A percentile compares a stretch with the other conserved stretches of the same genome.
phyloP scores from a whole-genome alignment of 108 stramenopile genomes.

The Phaeodactylum tricornutum region DNA sequence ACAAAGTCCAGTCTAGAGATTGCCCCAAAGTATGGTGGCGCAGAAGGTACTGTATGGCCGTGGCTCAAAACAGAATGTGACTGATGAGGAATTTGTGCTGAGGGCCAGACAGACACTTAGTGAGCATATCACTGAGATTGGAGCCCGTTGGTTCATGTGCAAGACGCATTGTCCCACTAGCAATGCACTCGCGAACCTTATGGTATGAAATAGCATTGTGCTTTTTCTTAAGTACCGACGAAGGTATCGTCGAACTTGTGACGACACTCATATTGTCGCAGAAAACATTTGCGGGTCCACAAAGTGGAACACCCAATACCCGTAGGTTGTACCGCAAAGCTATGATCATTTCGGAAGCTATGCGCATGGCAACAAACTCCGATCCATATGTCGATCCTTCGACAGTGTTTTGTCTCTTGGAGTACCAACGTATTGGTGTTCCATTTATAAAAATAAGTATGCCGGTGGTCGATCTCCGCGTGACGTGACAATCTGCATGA shows the following conservation, averaged over 20 bases:
- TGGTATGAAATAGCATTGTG: constrained; percentile 14
- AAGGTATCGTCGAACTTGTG: constrained; percentile 5
- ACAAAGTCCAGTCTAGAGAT: too few species aligned
- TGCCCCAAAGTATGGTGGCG: neutral
- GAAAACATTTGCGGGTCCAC: constrained; percentile 16
- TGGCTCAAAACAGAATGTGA: too few species aligned
- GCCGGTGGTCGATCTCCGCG: constrained; percentile 3
- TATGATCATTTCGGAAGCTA: constrained; percentile 11
- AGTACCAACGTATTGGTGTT: constrained; percentile 11
- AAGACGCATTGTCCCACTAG: constrained; percentile 1
- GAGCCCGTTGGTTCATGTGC: too few species aligned
- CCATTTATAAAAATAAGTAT: constrained; percentile 3
- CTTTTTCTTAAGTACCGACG: constrained; percentile 5
- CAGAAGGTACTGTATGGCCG: too few species aligned
- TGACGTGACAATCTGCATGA: constrained; percentile 7
- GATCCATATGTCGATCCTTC: constrained; percentile 25
- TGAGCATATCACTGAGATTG: too few species aligned
- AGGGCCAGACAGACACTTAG: too few species aligned
- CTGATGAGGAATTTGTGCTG: too few species aligned
- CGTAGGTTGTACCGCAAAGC: constrained; percentile 20
- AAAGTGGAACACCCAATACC: constrained; percentile 17
- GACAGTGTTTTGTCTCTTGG: constrained; percentile 25
- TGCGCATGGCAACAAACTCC: constrained; percentile 24
- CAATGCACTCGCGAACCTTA: constrained; percentile 13
- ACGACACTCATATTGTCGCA: constrained; percentile 29